Evolutionary conservation across 331 rosid species (phyloP).

Genomic region (Quercus phellos): DNA sequence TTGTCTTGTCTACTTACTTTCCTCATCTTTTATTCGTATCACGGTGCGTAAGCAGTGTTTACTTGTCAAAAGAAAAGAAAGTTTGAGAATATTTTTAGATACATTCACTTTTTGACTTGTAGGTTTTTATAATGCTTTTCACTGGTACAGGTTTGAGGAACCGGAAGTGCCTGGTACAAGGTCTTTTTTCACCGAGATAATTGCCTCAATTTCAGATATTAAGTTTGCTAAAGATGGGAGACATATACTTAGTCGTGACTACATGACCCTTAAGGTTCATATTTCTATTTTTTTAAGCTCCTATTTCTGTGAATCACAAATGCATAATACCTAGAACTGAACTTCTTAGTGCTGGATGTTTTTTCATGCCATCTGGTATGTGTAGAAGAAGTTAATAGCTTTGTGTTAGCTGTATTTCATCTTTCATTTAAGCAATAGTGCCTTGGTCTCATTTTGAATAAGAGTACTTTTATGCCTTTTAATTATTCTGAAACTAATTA

Average conservation of each 20-base stretch:
- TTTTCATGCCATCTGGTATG: not conserved
- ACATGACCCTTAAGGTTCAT: constrained; percentile 63
- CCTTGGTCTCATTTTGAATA: not conserved
- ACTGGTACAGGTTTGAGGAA: constrained; percentile 57
- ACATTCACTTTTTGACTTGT: not conserved
- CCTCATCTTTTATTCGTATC: not conserved
- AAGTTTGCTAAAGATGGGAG: constrained; percentile 63
- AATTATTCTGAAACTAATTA: not conserved
- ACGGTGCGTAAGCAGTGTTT: not conserved
- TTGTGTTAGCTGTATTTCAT: not conserved
- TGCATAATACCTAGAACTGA: not conserved
- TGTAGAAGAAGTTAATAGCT: not conserved
- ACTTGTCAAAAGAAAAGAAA: not conserved
- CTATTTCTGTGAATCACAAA: not conserved
- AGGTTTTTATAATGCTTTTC: not conserved
- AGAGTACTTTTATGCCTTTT: too few species aligned
- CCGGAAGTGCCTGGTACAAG: constrained; percentile 54
- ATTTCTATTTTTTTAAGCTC: not conserved
- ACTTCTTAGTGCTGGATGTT: not conserved
- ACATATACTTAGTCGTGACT: constrained; percentile 61
- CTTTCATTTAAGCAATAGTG: not conserved
- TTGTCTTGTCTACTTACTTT: not conserved
- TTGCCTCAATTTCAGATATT: constrained; percentile 67
- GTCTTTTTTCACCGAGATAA: constrained; percentile 67
- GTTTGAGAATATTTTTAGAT: not conserved